Evolutionary conservation across 2,329 filamentous ascomycete species (phyloP).

Genomic region (Neopestalotiopsis rosae): DNA sequence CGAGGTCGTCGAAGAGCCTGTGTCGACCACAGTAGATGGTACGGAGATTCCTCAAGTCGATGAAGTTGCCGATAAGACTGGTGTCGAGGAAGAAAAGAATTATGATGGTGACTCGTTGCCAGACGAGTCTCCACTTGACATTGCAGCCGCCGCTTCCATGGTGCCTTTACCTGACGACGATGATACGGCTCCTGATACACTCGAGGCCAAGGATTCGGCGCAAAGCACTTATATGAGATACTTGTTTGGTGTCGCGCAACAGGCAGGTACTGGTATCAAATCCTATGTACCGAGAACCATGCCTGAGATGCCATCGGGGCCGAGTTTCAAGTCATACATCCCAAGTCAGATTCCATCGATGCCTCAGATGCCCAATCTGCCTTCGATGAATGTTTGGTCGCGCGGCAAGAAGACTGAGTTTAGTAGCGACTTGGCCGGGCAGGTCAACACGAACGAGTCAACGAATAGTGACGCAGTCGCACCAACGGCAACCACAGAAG

Average conservation of each 20-base stretch:
- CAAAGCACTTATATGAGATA: constrained; percentile 53
- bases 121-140: constrained; percentile 55
- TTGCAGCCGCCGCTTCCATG: constrained; percentile 56
- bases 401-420: constrained; percentile 20
- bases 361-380: constrained; percentile 40
- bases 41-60: constrained; percentile 36
- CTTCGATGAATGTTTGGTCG: constrained; percentile 33
- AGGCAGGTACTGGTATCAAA: constrained; percentile 51
- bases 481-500: not conserved
- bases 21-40: constrained; percentile 38
- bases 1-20: constrained; percentile 40
- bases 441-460: constrained; percentile 4
- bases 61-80: constrained; percentile 27
- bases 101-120: constrained; percentile 32
- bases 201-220: constrained; percentile 39
- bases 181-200: constrained; percentile 35
- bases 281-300: constrained; percentile 52
- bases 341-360: constrained; percentile 38
- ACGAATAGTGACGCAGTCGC: constrained; percentile 3
- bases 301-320: constrained; percentile 42
- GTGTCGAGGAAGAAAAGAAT: constrained; percentile 26
- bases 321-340: constrained; percentile 38
- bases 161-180: constrained; percentile 52
- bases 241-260: constrained; percentile 54
- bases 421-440: constrained; percentile 18